Base-by-base conservation (phyloP, 2,329 filamentous ascomycete species). In the Coleophoma crateriformis region DNA sequence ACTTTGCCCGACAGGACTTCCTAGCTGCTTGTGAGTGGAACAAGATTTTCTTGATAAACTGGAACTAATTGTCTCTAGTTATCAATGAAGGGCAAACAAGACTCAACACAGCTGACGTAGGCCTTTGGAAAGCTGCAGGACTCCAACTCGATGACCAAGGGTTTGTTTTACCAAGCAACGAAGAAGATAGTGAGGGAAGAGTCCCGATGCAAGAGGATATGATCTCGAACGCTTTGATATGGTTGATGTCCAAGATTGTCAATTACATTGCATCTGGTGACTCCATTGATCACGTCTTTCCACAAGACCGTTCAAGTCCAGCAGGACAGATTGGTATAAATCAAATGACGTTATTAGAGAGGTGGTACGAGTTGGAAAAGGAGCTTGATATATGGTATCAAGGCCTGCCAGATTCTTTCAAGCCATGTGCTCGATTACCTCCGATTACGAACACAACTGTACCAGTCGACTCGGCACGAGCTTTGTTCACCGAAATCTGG, bases 1-100 rank as follows among this genome's bases (percentile, higher is more conserved):
- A 84, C 55, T 81, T 85, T 61, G 82, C 81, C 14, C 70, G 81
- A 20, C 82, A 85, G 57, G 82, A 85, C 55, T 82, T 84, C 67
- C 68, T 85, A 32, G 76, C 79, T 58, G 81, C 82, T 47, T 84
- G 78, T 75, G 63, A 67, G 72, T 67, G 8, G 27, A 27, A 27
- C 27, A 6, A 3, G 27, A 7, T 7, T 27, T 27, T 27, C 2
- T 27, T 27, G 27, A 27, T 27, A 10, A 27, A 27, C 27, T 27
- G 27, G 27, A 17, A 10, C 4, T 27, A 33, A 17, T 13, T 7
- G 11, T 8, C 7, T 35, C 38, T 20, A 69, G 74, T 78, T 56
- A 81, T 85, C 57, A 83, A 84, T 56, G 77, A 81, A 58, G 74
- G 72, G 12, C 74, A 76, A 37, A 84, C 81, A 4, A 73, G 81